Base-by-base conservation (phyloP, 176 grass and related monocot genomes). In the Elymus sibiricus region DNA sequence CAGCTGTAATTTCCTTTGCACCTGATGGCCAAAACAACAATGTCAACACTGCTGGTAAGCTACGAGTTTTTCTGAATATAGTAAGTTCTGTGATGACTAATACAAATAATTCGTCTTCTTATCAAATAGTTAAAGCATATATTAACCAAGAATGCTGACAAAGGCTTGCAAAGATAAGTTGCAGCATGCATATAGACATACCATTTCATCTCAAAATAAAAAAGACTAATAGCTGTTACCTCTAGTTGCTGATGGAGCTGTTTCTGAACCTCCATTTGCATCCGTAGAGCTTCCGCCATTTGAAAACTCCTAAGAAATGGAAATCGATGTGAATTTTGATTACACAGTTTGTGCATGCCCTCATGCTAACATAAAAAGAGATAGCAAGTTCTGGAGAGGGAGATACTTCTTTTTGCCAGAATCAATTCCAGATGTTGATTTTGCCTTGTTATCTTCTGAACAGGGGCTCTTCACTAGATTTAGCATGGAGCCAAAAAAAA, bases 181-280 rank as follows among this genome's bases (percentile, higher is more conserved):
- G 24, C 43, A 84, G 28, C 4, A 75, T 32, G 17, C 24, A 56
- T 32, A 11, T 67, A 78, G 29, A 61, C 12, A 66, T 17, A 32
- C 47, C 68, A n/a, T 71, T 19, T 42, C 64, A 46, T 25, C 24
- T 70, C 39, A 70, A 44, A 25, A 46, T 44, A 47, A 12, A 51
- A 47, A 58, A 61, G 10, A 12, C 17, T 73, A 60, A 62, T 83
- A 51, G 3, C 13, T 47, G 29, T 76, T 82, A 91, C 95, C 92
- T 92, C 95, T 21, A 97, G 84, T 85, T 94, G 92, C 89, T 97
- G 90, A 56, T 92, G 92, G 17, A 97, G 86, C 68, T 97, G 95
- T 87, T 97, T 97, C 72, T 97, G 95, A 69, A 97, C 95, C 68
- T 94, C 95, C 84, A 97, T 87, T 89, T 98, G 95, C 87, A 90